Conservation (phyloP, 169 alveolate species). For the Eimeria praecox region DNA sequence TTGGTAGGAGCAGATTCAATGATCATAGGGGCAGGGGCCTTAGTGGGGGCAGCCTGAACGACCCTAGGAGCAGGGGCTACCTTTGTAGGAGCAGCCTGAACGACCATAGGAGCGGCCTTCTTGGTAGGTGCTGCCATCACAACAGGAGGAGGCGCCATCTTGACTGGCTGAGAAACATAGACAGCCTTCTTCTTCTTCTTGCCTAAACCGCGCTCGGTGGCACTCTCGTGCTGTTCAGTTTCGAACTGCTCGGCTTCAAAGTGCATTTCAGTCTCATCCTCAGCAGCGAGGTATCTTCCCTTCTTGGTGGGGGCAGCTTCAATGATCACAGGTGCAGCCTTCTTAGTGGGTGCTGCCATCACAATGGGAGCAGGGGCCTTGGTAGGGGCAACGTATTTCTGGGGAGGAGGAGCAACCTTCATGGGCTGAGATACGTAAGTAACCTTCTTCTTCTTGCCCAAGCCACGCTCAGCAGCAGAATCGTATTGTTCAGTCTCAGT, state of each 20-base stretch:
- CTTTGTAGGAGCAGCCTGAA: constrained; percentile 9
- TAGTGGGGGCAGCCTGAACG: not conserved
- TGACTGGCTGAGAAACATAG: constrained; percentile 5
- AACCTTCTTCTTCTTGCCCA: no score
- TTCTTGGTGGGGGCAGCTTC: constrained; percentile 15
- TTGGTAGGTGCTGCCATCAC: not conserved
- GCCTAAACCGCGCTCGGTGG: constrained; percentile 13
- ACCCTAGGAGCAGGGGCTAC: constrained; percentile 2
- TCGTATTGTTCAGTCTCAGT: no score
- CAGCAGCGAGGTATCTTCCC: constrained; percentile 37
- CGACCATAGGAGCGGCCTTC: not conserved
- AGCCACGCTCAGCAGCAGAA: no score
- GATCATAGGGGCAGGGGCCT: constrained; percentile 28
- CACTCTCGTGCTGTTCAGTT: no score
- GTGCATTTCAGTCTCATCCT: no score
- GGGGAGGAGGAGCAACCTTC: no score
- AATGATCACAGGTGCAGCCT: not conserved
- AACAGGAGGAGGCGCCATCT: constrained; percentile 40
- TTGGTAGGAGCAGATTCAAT: constrained; percentile 24
- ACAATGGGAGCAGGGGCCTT: no score
- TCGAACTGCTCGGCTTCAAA: no score
- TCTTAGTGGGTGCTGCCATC: no score
- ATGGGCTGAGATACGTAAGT: no score
- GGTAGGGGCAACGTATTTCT: no score
- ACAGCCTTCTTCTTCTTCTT: constrained; percentile 30